Evolutionary conservation across 1,139 yeast species (phyloP), one percentile per base, ranked within the genome.

Genomic region (Kodamaea sp.): DNA sequence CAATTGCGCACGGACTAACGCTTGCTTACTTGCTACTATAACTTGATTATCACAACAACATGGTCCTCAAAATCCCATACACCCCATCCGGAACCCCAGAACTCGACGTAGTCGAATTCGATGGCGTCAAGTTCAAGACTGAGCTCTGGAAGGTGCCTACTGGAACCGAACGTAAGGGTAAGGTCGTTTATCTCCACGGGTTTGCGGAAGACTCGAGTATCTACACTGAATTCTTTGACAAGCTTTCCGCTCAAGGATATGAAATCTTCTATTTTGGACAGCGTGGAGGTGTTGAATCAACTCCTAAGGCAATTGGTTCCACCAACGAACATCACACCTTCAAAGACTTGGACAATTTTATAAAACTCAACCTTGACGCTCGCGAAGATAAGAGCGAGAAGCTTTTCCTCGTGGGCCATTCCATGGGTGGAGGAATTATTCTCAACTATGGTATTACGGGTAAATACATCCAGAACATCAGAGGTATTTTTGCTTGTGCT

Each of bases 381-480:
- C 43, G 61, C 29, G 31, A 35, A 4, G 49, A 52, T 30, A 37
- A 43, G 12, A 35, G 53, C 7, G 68, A 67, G 29, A 79, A 78
- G 44, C 53, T 88, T 26, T 75, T 71, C 50, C 55, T 92, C 44
- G 69, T 78, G 61, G 96, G 97, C 2, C 95, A 86, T 53, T 86
- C 95, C n/a, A 89, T 92, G 97, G 98, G 98, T 31, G 97, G 97
- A 14, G 96, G 86, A 0, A 80, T 88, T 34, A 66, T 70, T 0
- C 66, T 89, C 42, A 86, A 82, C 59, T 90, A 90, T 57, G 86
- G 80, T 11, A 73, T 83, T 34, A 63, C 65, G 29, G 97, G 97
- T 3, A 74, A 67, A 43, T 57, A 76, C 55, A 67, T 70, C 29
- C 74, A 78, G 24, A 51, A 69, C 18, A 48, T 90, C 32, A 65